Base-by-base conservation (phyloP, 352 stramenopile species). In the Globisporangium emineosum region DNA sequence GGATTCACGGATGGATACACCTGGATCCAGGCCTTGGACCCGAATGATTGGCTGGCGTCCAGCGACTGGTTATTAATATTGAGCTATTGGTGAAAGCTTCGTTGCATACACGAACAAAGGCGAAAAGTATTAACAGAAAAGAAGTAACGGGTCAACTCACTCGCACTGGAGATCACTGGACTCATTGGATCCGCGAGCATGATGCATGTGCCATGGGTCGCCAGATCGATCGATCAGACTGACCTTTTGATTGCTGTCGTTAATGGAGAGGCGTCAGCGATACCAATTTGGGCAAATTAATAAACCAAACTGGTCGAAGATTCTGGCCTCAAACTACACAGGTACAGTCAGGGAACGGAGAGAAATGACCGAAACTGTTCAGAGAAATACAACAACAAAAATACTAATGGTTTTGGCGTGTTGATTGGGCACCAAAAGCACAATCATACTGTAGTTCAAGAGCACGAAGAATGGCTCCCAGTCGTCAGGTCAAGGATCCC, bases 241-340 rank as follows among this genome's bases (percentile, higher is more conserved):
- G n/a, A n/a, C 10, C 0, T 5, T 15, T 40, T 40, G 33, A 40
- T 43, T 43, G 37, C 5, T 15, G 15, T 9, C 37, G 9, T n/a
- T 35, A 15, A 15, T 37, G 33, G 33, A 40, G 33, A 40, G 33
- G 33, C 33, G 33, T 40, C 5, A 10, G 5, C 33, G 15, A 45
- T 45, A 45, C 40, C 40, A 21, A 21, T 47, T 47, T n/a, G 5
- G 6, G 40, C 40, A 47, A 47, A 47, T 47, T n/a, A 47, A 47
- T 47, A 47, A 47, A 47, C 40, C 15, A n/a, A 21, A 47, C 1
- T 47, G 5, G 40, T 47, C 40, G 40, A 47, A 47, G 13, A 6
- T 47, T 47, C 40, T 21, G 40, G 40, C 40, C 40, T 21, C 40
- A 47, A 47, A 47, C 40, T 47, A 47, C 40, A 47, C 40, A 47